These are phyloP conservation scores for Phytophthora crassamura DNA, from an alignment of 352 stramenopile species.

Conservation along the genomic window DNA sequence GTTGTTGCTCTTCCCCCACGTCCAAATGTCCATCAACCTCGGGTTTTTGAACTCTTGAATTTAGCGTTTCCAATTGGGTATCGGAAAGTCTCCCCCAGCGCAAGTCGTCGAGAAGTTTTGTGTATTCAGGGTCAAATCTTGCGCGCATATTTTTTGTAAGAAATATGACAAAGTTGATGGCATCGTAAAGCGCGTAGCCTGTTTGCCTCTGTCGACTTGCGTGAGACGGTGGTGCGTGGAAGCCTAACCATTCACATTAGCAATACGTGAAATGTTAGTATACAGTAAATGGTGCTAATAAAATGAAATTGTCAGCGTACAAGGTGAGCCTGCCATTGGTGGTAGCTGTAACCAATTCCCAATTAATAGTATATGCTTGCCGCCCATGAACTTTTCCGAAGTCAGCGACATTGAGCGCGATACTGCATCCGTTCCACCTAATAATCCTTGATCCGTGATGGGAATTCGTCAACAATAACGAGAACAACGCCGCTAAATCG, in stretches of 20 bases:
- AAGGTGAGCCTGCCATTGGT: slow-evolving; percentile 16
- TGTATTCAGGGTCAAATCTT: slow-evolving; percentile 15
- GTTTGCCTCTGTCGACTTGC: not conserved
- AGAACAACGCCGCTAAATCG: too few relatives aligned
- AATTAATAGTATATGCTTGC: slow-evolving; percentile 16
- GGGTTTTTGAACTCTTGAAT: too few relatives aligned
- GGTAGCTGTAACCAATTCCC: slow-evolving; percentile 31
- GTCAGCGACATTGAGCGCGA: not conserved
- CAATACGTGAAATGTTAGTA: not conserved
- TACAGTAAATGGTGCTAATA: not conserved
- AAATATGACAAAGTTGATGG: not conserved
- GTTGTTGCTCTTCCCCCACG: too few relatives aligned
- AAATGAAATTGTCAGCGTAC: slow-evolving; percentile 13
- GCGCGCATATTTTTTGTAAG: slow-evolving; percentile 25
- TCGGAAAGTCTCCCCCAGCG: too few relatives aligned
- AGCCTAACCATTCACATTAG: slow-evolving; percentile 4
- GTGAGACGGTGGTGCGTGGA: not conserved
- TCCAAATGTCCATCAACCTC: too few relatives aligned
- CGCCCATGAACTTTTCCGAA: slow-evolving; percentile 17
- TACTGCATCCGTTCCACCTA: not conserved
- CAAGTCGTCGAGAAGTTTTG: not conserved
- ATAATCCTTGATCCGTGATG: too few relatives aligned
- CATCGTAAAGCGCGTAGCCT: slow-evolving; percentile 10
- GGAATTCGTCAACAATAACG: too few relatives aligned
- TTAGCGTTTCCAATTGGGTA: too few relatives aligned